Evolutionary conservation across 2,329 filamentous ascomycete species (phyloP).

Genomic region (Phialophora chinensis): DNA sequence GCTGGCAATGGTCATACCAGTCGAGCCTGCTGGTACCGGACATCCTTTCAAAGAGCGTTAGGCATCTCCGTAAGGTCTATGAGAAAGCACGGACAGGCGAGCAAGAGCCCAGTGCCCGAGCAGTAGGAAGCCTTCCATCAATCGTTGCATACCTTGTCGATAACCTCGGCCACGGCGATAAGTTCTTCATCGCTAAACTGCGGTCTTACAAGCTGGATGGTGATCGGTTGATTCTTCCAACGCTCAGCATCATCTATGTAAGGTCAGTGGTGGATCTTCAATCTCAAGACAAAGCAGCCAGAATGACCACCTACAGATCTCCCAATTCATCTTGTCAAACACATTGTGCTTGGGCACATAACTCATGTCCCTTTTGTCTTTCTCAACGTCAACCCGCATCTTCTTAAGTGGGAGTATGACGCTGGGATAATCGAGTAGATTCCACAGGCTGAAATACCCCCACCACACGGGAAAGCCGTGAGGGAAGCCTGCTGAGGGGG

Average conservation of each 20-base stretch:
- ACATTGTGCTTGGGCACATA: constrained; percentile 38
- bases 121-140: neutral
- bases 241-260: constrained; percentile 49
- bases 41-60: neutral
- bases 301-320: constrained; percentile 45
- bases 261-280: neutral
- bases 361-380: constrained; percentile 45
- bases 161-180: constrained; percentile 22
- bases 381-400: constrained; percentile 47
- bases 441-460: constrained; percentile 72
- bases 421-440: constrained; percentile 70
- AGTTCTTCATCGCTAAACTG: constrained; percentile 62
- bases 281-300: neutral
- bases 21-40: neutral
- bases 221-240: constrained; percentile 58
- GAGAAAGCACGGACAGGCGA: neutral
- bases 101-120: neutral
- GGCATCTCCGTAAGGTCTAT: neutral
- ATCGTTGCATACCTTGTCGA: constrained; percentile 27
- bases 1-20: neutral
- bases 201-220: constrained; percentile 60
- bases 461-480: constrained; percentile 63
- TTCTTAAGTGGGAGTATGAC: constrained; percentile 63
- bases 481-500: constrained; percentile 46
- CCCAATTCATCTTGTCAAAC: constrained; percentile 54